These are phyloP conservation scores for Cornus suecica DNA, from an alignment of 148 eudicot species.

Conservation along the genomic window DNA sequence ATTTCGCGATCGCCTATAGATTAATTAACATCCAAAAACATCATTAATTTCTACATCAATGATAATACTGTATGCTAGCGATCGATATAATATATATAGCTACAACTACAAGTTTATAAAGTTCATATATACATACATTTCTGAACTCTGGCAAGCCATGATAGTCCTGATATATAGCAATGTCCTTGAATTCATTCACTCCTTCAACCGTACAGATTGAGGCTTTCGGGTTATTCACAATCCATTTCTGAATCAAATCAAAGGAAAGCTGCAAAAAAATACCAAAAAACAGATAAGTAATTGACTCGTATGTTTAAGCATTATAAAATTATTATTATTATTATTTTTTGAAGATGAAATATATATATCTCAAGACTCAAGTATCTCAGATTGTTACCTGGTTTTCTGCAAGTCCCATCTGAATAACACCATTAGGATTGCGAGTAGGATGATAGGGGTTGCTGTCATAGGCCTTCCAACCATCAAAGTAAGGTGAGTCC, in stretches of 20 bases:
- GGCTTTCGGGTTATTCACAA: constrained; percentile 44
- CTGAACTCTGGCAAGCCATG: too few species aligned
- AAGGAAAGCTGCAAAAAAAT: constrained; percentile 45
- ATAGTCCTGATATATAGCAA: too few species aligned
- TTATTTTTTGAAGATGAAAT: too few species aligned
- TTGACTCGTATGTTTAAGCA: too few species aligned
- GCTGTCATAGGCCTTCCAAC: constrained; percentile 52
- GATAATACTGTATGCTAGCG: too few species aligned
- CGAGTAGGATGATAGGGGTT: too few species aligned
- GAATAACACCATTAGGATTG: constrained; percentile 52
- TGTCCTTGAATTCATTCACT: too few species aligned
- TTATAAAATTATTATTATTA: too few species aligned
- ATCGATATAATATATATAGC: too few species aligned
- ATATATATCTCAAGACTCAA: too few species aligned
- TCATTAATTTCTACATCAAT: too few species aligned
- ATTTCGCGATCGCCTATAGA: constrained; percentile 45
- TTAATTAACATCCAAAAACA: not conserved
- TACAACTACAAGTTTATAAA: not conserved
- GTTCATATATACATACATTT: constrained; percentile 23
- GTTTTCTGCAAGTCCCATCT: constrained; percentile 60
- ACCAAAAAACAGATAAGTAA: too few species aligned
- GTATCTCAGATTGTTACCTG: constrained; percentile 28
- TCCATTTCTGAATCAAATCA: constrained; percentile 54
- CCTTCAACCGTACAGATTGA: constrained; percentile 51
- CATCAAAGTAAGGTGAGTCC: constrained; percentile 46